These are phyloP conservation scores for Kurtzmaniella natalensis DNA, from an alignment of 1,139 yeast species.

Conservation along the genomic window DNA sequence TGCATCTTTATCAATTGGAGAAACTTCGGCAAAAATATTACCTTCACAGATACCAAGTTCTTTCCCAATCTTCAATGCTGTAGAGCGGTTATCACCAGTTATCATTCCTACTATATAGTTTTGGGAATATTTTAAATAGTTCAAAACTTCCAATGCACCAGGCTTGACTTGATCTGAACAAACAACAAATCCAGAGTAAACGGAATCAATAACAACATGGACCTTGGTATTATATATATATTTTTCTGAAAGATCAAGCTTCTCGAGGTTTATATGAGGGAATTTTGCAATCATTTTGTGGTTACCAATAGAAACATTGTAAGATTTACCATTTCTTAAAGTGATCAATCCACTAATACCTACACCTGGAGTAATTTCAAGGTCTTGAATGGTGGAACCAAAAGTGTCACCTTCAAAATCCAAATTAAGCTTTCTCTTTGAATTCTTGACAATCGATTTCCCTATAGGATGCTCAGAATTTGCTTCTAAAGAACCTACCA, in stretches of 20 bases:
- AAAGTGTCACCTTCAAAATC: constrained; percentile 32
- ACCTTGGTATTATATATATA: constrained; percentile 25
- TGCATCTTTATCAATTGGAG: constrained; percentile 74
- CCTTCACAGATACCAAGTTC: constrained; percentile 61
- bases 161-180: constrained; percentile 67
- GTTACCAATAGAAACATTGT: constrained; percentile 55
- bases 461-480: constrained; percentile 90
- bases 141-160: constrained; percentile 59
- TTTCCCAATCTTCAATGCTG: constrained; percentile 63
- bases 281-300: constrained; percentile 35
- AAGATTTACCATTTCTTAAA: constrained; percentile 13
- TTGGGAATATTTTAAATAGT: constrained; percentile 42
- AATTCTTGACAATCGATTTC: constrained; percentile 49
- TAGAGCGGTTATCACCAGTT: constrained; percentile 74
- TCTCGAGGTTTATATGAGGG: constrained; percentile 9
- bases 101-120: constrained; percentile 80
- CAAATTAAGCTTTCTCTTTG: constrained; percentile 23
- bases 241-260: constrained; percentile 1
- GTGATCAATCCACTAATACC: constrained; percentile 58
- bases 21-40: constrained; percentile 70
- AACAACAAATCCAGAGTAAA: constrained; percentile 60
- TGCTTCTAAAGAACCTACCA: constrained; percentile 60
- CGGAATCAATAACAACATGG: constrained; percentile 49
- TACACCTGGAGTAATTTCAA: constrained; percentile 60
- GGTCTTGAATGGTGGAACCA: constrained; percentile 27